Evolutionary conservation across 169 alveolate species (phyloP).

Genomic region (Plasmodium gaboni): DNA sequence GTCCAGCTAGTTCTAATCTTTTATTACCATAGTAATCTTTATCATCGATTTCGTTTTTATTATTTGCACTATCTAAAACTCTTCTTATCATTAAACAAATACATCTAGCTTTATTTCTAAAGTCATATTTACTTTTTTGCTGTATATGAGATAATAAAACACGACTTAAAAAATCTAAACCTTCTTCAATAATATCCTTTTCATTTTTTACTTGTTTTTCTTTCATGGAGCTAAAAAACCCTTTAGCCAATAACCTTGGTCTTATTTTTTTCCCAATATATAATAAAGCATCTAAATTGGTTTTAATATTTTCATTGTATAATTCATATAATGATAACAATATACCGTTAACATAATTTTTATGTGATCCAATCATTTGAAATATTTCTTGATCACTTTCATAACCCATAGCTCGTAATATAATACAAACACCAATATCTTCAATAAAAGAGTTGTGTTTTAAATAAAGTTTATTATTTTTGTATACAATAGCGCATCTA

Average conservation of each 20-base stretch:
- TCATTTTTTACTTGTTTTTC: constrained; percentile 87
- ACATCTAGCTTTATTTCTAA: constrained; percentile 92
- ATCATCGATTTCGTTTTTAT: constrained; percentile 96
- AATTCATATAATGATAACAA: constrained; percentile 67
- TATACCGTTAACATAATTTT: constrained; percentile 55
- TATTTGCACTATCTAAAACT: constrained; percentile 92
- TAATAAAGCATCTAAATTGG: constrained; percentile 83
- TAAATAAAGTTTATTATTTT: constrained; percentile 94
- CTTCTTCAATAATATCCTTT: constrained; percentile 92
- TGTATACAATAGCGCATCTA: constrained; percentile 95
- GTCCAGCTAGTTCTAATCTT: constrained; percentile 99
- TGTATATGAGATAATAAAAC: constrained; percentile 95
- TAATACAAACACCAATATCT: constrained; percentile 96
- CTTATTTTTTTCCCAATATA: constrained; percentile 88
- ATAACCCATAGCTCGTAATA: constrained; percentile 98
- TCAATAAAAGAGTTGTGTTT: constrained; percentile 96
- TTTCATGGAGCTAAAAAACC: constrained; percentile 86
- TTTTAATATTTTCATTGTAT: constrained; percentile 81
- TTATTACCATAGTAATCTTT: constrained; percentile 99
- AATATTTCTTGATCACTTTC: constrained; percentile 98
- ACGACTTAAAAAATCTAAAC: constrained; percentile 94
- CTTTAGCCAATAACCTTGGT: constrained; percentile 87
- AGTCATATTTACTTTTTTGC: constrained; percentile 87
- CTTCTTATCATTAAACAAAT: constrained; percentile 98
- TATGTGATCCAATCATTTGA: constrained; percentile 94